These are phyloP conservation scores for Corinectria fuckeliana DNA, from an alignment of 2,329 filamentous ascomycete genomes.

Conservation along the genomic window DNA sequence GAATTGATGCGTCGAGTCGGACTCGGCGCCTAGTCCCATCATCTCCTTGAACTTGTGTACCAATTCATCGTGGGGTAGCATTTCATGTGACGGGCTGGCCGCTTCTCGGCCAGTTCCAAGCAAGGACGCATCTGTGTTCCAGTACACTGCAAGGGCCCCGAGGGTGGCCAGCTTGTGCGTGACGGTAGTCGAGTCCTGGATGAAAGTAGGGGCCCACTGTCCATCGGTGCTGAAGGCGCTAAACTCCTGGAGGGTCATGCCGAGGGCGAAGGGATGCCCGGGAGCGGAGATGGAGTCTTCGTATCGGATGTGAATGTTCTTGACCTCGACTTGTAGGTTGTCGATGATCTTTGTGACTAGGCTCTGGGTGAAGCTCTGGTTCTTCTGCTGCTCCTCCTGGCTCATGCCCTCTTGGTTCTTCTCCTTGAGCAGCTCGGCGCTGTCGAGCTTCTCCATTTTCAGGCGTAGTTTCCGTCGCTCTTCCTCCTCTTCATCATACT, in stretches of 20 bases:
- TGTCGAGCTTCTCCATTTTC: conserved; percentile 99
- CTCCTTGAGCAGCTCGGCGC: conserved; percentile 92
- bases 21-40: conserved; percentile 74
- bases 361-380: conserved; percentile 96
- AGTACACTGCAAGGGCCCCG: conserved; percentile 90
- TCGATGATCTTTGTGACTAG: conserved; percentile 96
- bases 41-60: conserved; percentile 78
- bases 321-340: conserved; percentile 96
- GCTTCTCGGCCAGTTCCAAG: conserved; percentile 82
- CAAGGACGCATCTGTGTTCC: conserved; percentile 92
- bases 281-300: conserved; percentile 96
- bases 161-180: conserved; percentile 95
- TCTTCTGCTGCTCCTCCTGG: conserved; percentile 94
- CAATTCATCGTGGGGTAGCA: conserved; percentile 76
- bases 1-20: conserved; percentile 76
- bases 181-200: conserved; percentile 80
- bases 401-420: conserved; percentile 91
- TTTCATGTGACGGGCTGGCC: conserved; percentile 52
- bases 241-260: conserved; percentile 92
- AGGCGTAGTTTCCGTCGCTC: conserved; percentile 84
- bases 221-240: conserved; percentile 96
- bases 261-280: conserved; percentile 92
- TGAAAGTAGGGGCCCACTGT: conserved; percentile 94
- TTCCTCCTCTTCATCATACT: conserved; percentile 93
- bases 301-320: conserved; percentile 98